Percentiles rank a stretch among this genome's conserved stretches.
These are phyloP conservation scores for Lepidium sativum DNA, from an alignment of 345 rosid species.

Conservation along the genomic window DNA sequence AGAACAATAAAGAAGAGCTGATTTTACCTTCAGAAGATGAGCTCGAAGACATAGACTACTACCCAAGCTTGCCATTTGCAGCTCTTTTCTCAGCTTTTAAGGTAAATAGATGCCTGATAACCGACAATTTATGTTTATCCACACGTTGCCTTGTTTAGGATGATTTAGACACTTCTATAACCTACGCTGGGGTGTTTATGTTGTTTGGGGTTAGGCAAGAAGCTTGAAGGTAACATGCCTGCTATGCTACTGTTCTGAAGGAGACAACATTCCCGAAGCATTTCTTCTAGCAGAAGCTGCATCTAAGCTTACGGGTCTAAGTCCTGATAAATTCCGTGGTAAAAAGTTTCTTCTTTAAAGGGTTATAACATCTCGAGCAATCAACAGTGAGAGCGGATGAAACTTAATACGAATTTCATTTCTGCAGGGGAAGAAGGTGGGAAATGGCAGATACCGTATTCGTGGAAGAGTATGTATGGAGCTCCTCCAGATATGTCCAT, in stretches of 20 bases:
- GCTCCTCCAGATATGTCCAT: constrained; percentile 86
- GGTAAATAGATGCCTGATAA: constrained; percentile 28
- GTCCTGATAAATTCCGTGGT: constrained; percentile 39
- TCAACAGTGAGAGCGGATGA: neutral
- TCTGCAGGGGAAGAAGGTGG: constrained; percentile 50
- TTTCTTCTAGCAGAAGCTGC: constrained; percentile 71
- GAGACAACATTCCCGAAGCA: constrained; percentile 80
- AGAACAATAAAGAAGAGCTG: constrained; percentile 28
- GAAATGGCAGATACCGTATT: constrained; percentile 60
- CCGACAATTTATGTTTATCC: neutral
- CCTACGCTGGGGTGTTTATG: neutral
- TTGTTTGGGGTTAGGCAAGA: constrained; percentile 48
- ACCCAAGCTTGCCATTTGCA: constrained; percentile 91
- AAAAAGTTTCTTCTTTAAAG: constrained; percentile 12
- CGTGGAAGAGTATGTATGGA: constrained; percentile 80
- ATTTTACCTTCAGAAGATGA: constrained; percentile 64
- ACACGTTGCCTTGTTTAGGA: neutral
- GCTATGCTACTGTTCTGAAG: constrained; percentile 91
- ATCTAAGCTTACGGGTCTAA: constrained; percentile 41
- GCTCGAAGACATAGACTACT: constrained; percentile 75
- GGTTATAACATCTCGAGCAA: neutral
- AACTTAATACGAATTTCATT: neutral
- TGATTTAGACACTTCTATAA: neutral
- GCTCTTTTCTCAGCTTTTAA: constrained; percentile 82
- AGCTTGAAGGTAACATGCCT: constrained; percentile 80